phyloP scores from a whole-genome alignment of 805 yeast genomes.

The Danielozyma ontarioensis region DNA sequence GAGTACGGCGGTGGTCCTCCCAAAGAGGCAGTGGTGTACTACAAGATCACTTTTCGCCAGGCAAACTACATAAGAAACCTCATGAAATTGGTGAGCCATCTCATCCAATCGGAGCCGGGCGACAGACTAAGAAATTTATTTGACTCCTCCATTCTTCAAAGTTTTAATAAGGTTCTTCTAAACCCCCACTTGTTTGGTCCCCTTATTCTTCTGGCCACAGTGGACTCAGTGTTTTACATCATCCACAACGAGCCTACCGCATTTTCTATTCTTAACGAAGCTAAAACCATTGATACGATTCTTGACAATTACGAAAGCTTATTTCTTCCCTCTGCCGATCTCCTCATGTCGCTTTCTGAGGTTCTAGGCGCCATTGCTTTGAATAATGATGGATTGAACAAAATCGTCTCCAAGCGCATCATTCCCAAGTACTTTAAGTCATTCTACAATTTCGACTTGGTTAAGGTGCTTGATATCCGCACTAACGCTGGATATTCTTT shows the following conservation, averaged over 20 bases:
- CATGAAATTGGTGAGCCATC: constrained; percentile 56
- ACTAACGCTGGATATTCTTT: constrained; percentile 59
- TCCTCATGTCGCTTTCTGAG: constrained; percentile 62
- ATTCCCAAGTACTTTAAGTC: constrained; percentile 42
- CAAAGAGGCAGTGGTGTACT: constrained; percentile 43
- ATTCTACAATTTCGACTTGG: constrained; percentile 44
- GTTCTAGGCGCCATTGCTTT: constrained; percentile 79
- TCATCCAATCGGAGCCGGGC: constrained; percentile 71
- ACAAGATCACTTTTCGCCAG: constrained; percentile 54
- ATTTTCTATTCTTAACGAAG: constrained; percentile 71
- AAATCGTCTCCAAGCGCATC: constrained; percentile 41
- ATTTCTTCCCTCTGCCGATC: constrained; percentile 53
- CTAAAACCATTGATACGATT: constrained; percentile 63
- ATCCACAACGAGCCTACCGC: constrained; percentile 92
- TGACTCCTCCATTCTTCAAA: constrained; percentile 71
- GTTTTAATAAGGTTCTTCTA: constrained; percentile 53
- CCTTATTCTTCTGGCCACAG: constrained; percentile 51
- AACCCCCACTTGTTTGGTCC: constrained; percentile 65
- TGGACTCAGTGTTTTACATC: constrained; percentile 63
- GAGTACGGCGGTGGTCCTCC: constrained; percentile 56
- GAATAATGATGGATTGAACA: constrained; percentile 63
- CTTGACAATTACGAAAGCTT: constrained; percentile 52
- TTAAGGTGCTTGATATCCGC: constrained; percentile 54
- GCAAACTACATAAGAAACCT: constrained; percentile 45
- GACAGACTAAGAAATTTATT: constrained; percentile 80